Percentiles rank a stretch among this genome's conserved stretches.
Conservation (phyloP, 225 moss, liverwort and hornwort species). For the Lunularia cruciata region DNA sequence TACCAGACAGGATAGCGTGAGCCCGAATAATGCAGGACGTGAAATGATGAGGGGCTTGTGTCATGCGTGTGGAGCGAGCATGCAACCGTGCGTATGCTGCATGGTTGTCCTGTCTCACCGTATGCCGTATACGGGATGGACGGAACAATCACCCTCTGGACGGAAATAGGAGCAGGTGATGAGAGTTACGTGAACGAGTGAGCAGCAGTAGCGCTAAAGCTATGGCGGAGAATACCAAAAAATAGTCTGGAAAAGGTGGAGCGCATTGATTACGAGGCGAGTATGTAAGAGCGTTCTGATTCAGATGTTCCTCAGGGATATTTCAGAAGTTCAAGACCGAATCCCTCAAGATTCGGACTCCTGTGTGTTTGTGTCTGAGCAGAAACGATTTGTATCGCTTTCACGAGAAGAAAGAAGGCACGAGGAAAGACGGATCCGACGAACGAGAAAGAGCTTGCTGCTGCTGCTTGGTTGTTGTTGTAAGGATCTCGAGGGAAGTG, state of each 20-base stretch:
- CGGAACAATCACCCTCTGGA: not conserved
- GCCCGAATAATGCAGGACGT: conserved; percentile 2
- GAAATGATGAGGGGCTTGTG: conserved; percentile 3
- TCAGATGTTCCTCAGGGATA: not conserved
- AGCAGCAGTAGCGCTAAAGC: not conserved
- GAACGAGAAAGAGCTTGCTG: not conserved
- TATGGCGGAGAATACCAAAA: not conserved
- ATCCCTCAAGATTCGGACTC: not conserved
- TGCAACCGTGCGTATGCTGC: conserved; percentile 2
- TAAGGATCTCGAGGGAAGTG: not conserved
- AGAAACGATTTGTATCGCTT: not conserved
- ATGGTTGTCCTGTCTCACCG: conserved; percentile 3
- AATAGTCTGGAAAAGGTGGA: not conserved
- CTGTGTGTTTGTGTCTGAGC: not conserved
- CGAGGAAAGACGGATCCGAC: not conserved
- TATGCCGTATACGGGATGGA: not conserved
- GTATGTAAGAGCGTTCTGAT: not conserved
- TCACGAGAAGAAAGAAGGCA: not conserved
- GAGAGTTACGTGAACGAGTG: not conserved
- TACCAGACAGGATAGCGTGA: too few relatives aligned
- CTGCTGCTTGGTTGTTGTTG: too few relatives aligned
- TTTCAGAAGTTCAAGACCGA: not conserved
- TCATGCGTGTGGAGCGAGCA: conserved; percentile 6
- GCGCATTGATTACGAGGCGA: not conserved
- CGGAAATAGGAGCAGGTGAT: not conserved